Evolutionary conservation across 768 basidiomycete genomes (phyloP).

Genomic region (Suillus lakei): DNA sequence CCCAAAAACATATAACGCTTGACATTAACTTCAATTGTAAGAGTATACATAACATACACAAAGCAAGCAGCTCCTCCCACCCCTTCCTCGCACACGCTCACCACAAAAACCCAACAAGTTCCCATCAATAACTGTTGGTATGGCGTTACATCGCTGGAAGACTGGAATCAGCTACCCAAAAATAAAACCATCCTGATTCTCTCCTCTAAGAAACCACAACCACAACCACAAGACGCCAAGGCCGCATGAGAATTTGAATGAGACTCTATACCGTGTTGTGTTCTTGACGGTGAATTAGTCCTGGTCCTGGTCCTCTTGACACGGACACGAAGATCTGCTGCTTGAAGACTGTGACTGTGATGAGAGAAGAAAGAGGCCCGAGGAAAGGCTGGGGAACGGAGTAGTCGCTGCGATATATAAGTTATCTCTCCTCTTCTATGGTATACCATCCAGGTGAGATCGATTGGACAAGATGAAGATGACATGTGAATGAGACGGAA

Average conservation of each 20-base stretch:
- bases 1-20: not conserved
- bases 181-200: not conserved
- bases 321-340: not conserved
- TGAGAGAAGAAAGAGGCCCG: not conserved
- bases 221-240: not conserved
- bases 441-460: slow-evolving; percentile 6
- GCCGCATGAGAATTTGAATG: slow-evolving; percentile 2
- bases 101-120: not conserved
- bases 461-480: slow-evolving; percentile 2
- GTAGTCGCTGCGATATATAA: slow-evolving; percentile 7
- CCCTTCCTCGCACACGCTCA: slow-evolving; percentile 1
- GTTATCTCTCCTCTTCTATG: slow-evolving; percentile 7
- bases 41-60: slow-evolving; percentile 4
- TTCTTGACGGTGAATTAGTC: not conserved
- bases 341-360: not conserved
- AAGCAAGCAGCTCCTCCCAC: not conserved
- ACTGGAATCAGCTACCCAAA: slow-evolving; percentile 5
- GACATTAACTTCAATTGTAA: slow-evolving; percentile 7
- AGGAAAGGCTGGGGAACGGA: not conserved
- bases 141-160: not conserved
- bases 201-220: not conserved
- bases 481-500: slow-evolving; percentile 1
- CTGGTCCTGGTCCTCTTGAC: not conserved
- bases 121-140: not conserved
- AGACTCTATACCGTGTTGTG: slow-evolving; percentile 7